Conservation (phyloP, 495 filamentous ascomycete species). For the Penicillium psychrofluorescens region DNA sequence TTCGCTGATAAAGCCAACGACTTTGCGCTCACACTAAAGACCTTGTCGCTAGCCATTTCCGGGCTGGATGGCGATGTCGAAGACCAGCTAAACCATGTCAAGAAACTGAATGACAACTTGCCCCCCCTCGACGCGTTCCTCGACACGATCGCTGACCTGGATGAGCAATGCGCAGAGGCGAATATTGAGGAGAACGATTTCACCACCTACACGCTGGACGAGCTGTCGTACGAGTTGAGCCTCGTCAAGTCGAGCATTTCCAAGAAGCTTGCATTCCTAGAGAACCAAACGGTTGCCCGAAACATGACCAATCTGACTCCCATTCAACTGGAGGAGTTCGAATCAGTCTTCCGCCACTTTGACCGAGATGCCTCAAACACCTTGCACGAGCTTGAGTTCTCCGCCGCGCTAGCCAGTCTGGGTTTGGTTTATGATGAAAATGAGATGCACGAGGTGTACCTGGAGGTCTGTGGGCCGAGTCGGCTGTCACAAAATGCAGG, state of each 20-base stretch:
- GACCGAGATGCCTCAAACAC: constrained; percentile 89
- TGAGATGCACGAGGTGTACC: constrained; percentile 91
- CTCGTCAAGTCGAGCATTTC: constrained; percentile 84
- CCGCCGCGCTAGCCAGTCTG: constrained; percentile 84
- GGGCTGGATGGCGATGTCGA: constrained; percentile 92
- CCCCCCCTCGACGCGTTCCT: constrained; percentile 84
- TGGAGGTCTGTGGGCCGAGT: constrained; percentile 57
- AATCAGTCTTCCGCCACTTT: constrained; percentile 95
- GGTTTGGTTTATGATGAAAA: constrained; percentile 91
- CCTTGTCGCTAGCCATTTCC: constrained; percentile 85
- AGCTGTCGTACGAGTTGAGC: constrained; percentile 87
- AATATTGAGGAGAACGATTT: constrained; percentile 99
- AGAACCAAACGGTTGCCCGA: constrained; percentile 93
- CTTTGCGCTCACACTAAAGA: constrained; percentile 89
- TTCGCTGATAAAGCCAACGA: constrained; percentile 98
- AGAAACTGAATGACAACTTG: constrained; percentile 69
- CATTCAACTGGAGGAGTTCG: constrained; percentile 96
- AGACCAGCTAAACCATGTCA: constrained; percentile 82
- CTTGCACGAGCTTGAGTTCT: constrained; percentile 91
- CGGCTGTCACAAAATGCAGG: constrained; percentile 38
- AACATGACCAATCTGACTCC: constrained; percentile 99
- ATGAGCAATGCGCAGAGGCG: constrained; percentile 85
- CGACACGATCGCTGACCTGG: constrained; percentile 70
- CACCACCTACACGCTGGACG: constrained; percentile 95
- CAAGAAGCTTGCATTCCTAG: constrained; percentile 92